phyloP scores from a whole-genome alignment of 2,329 filamentous ascomycete species.

The Colletotrichum higginsianum region DNA sequence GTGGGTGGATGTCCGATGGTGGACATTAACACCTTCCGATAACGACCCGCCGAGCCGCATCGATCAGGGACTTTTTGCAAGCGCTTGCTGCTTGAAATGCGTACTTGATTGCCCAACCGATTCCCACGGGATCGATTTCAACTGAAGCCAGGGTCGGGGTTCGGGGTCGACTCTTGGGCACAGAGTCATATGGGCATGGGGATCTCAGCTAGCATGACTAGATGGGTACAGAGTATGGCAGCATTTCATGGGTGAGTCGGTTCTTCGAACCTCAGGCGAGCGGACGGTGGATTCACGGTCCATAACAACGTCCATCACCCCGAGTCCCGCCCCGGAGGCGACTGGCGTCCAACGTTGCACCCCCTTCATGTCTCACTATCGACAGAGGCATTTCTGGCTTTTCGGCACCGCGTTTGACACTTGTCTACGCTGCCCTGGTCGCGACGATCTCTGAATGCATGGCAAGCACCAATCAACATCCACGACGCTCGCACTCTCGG shows the following conservation, averaged over 20 bases:
- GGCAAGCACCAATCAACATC: background rate
- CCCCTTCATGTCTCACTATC: background rate
- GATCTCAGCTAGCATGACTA: background rate
- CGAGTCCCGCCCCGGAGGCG: background rate
- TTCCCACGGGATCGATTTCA: background rate
- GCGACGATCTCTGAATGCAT: conserved; percentile 7
- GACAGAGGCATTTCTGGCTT: no score
- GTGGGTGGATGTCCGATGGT: background rate
- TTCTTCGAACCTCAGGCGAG: background rate
- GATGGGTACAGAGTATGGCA: background rate
- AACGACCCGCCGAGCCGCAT: background rate
- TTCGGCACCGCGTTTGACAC: background rate
- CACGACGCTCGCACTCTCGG: background rate
- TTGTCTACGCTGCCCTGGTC: background rate
- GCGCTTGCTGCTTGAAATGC: conserved; percentile 8
- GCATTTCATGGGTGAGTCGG: background rate
- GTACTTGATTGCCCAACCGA: background rate
- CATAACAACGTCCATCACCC: no score
- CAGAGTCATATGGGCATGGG: background rate
- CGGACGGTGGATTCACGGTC: background rate
- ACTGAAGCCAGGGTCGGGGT: background rate
- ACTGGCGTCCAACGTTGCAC: background rate
- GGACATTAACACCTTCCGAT: conserved; percentile 14
- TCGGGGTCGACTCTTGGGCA: background rate
- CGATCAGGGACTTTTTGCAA: background rate